Percentiles rank a stretch among this genome's conserved stretches.
Evolutionary conservation across 257 asterid genomes (phyloP).

Genomic region (Echites panduratus): DNA sequence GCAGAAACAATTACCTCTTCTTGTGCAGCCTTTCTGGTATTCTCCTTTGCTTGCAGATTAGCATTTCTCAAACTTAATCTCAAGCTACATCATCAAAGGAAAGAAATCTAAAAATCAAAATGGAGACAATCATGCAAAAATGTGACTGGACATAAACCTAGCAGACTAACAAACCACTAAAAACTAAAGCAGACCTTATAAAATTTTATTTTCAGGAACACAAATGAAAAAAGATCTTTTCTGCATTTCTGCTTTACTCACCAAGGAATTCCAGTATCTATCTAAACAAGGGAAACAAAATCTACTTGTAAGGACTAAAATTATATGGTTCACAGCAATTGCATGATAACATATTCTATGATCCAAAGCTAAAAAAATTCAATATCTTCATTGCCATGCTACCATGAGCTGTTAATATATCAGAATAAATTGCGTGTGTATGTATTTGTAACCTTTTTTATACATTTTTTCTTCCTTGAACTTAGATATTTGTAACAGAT

Average conservation of each 20-base stretch:
- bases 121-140: not conserved
- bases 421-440: not conserved
- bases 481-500: not conserved
- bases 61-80: conserved; percentile 65
- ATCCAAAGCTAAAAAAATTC: not conserved
- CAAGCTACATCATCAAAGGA: conserved; percentile 41
- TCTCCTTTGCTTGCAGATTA: conserved; percentile 83
- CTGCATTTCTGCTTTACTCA: not conserved
- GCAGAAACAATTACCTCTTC: conserved; percentile 49
- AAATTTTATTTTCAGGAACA: not conserved
- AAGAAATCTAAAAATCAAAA: not conserved
- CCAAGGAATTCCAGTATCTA: not conserved
- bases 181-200: no score
- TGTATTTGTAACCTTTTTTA: no score
- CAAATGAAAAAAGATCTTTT: not conserved
- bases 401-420: not conserved
- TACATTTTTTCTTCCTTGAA: not conserved
- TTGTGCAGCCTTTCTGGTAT: conserved; percentile 74
- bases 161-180: no score
- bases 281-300: not conserved
- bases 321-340: not conserved
- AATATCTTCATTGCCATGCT: not conserved
- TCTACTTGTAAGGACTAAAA: not conserved
- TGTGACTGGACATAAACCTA: not conserved
- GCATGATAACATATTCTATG: not conserved